A percentile compares a stretch with the other conserved stretches of the same genome.
Conservation (phyloP, 805 yeast species). For the Ogataea saltuana region DNA sequence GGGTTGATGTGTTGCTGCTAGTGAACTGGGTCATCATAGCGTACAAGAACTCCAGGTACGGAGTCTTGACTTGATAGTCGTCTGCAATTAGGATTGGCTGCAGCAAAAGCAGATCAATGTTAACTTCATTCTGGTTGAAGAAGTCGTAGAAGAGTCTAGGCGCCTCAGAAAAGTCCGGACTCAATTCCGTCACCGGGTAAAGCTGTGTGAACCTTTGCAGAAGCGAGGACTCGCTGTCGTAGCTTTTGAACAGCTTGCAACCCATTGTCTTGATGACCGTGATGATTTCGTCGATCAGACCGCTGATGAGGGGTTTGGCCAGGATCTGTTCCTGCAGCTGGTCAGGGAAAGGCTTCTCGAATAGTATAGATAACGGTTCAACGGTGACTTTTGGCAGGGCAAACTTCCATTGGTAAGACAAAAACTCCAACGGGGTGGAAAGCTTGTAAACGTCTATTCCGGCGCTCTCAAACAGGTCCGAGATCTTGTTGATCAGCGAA, state of each 20-base stretch:
- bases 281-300: conserved; percentile 72
- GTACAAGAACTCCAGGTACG: conserved; percentile 84
- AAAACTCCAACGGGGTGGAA: conserved; percentile 54
- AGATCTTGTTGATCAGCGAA: conserved; percentile 38
- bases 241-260: conserved; percentile 67
- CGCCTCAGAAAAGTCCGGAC: conserved; percentile 42
- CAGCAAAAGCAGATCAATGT: conserved; percentile 72
- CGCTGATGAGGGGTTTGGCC: conserved; percentile 83
- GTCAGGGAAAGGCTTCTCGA: conserved; percentile 68
- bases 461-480: conserved; percentile 40
- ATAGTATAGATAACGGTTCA: conserved; percentile 70
- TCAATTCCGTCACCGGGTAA: conserved; percentile 38
- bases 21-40: conserved; percentile 70
- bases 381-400: conserved; percentile 78
- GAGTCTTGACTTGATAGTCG: conserved; percentile 81
- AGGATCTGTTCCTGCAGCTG: conserved; percentile 64
- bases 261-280: conserved; percentile 77
- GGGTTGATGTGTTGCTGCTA: conserved; percentile 45
- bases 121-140: conserved; percentile 54
- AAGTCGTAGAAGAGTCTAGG: conserved; percentile 70
- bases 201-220: conserved; percentile 52
- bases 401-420: conserved; percentile 80
- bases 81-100: conserved; percentile 92
- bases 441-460: conserved; percentile 50
- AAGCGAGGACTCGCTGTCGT: conserved; percentile 64